Percentiles rank a stretch among this genome's conserved stretches.
Conservation (phyloP, 306 rosid genomes). For the Cucurbita argyrosperma region DNA sequence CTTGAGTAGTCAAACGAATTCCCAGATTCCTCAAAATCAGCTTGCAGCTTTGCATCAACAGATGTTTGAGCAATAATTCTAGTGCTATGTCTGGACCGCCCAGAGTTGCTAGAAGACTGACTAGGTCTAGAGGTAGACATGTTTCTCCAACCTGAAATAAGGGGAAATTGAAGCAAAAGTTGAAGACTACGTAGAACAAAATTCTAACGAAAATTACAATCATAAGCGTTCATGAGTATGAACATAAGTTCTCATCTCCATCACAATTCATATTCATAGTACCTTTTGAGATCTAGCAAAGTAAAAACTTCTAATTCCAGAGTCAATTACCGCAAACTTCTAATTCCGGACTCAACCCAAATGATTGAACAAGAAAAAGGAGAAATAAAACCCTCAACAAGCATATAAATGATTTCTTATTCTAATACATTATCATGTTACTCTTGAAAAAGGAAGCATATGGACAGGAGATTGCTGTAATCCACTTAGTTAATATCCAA, state of each 20-base stretch:
- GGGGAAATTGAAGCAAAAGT: background rate
- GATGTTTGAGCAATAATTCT: slow-evolving; percentile 77
- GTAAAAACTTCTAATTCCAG: background rate
- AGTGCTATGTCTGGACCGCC: slow-evolving; percentile 64
- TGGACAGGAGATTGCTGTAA: no score
- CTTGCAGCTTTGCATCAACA: slow-evolving; percentile 84
- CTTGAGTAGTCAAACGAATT: slow-evolving; percentile 81
- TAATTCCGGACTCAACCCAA: background rate
- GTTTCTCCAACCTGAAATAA: slow-evolving; percentile 20
- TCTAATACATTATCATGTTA: background rate
- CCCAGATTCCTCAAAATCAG: slow-evolving; percentile 75
- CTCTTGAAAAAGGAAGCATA: background rate
- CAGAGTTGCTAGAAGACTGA: slow-evolving; percentile 67
- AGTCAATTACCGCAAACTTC: background rate
- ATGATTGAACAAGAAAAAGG: background rate
- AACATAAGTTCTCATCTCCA: background rate
- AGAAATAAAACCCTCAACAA: background rate
- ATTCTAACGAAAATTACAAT: background rate
- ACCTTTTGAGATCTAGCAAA: background rate
- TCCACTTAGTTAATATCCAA: no score
- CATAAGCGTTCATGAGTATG: background rate
- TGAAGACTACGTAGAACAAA: slow-evolving; percentile 18
- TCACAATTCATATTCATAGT: background rate
- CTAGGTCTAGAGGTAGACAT: slow-evolving; percentile 81
- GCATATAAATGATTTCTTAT: no score